These are phyloP conservation scores for Millerozyma acaciae DNA, from an alignment of 805 yeast species.

Conservation along the genomic window DNA sequence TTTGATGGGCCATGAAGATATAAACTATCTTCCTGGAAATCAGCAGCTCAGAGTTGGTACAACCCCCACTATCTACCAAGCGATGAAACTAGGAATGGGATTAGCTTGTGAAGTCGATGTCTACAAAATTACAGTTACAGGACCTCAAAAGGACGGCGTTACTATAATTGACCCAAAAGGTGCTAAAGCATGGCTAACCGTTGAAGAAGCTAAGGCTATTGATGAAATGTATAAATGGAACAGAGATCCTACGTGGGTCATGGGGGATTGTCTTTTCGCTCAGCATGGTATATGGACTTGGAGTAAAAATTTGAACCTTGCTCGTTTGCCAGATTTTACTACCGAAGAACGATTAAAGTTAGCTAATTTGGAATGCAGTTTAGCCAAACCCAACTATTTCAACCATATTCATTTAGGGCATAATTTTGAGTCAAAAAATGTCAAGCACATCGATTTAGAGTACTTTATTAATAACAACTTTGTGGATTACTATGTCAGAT, in stretches of 20 bases:
- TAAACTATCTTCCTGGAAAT: conserved; percentile 50
- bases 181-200: conserved; percentile 61
- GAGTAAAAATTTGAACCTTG: conserved; percentile 19
- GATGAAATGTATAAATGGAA: conserved; percentile 71
- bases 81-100: conserved; percentile 78
- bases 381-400: conserved; percentile 30
- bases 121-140: conserved; percentile 68
- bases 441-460: conserved; percentile 37
- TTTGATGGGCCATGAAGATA: conserved; percentile 56
- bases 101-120: conserved; percentile 60
- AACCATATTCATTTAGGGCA: conserved; percentile 28
- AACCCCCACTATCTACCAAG: conserved; percentile 76
- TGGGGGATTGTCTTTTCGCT: conserved; percentile 79
- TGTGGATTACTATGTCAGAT: conserved; percentile 55
- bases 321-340: conserved; percentile 15
- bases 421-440: conserved; percentile 17
- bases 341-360: conserved; percentile 27
- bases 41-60: conserved; percentile 74
- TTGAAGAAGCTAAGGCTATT: conserved; percentile 34
- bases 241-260: conserved; percentile 59
- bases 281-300: conserved; percentile 75
- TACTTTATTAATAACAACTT: conserved; percentile 64
- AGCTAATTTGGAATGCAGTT: conserved; percentile 17
- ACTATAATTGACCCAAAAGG: conserved; percentile 64
- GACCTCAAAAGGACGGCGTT: conserved; percentile 66